A percentile compares a stretch with the other conserved stretches of the same genome.
These are phyloP conservation scores for Aegilops speltoides DNA, from an alignment of 176 grass and related monocot genomes.

Conservation along the genomic window DNA sequence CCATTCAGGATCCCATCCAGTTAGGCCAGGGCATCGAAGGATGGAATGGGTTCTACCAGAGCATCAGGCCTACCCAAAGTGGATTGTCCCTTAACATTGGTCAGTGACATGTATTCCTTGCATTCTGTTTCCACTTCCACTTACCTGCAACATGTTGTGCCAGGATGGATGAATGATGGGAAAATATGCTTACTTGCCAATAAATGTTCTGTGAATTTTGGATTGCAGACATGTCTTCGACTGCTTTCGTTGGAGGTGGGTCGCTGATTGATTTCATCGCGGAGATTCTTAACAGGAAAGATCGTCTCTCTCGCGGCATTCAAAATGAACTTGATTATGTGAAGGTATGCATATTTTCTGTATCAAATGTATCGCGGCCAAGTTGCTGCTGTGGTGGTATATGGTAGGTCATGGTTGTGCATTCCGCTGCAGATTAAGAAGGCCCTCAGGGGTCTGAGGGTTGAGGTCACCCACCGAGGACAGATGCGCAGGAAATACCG, in stretches of 20 bases:
- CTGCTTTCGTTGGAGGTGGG: slow-evolving; percentile 52
- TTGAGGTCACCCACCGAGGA: slow-evolving; percentile 60
- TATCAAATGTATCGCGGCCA: background rate
- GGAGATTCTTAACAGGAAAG: slow-evolving; percentile 26
- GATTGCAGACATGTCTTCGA: slow-evolving; percentile 54
- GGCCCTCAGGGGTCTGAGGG: slow-evolving; percentile 49
- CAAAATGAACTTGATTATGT: slow-evolving; percentile 18
- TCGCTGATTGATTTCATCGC: slow-evolving; percentile 40
- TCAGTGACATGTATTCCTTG: slow-evolving; percentile 11
- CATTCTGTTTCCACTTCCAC: background rate
- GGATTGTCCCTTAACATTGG: slow-evolving; percentile 69
- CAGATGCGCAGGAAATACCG: slow-evolving; percentile 30
- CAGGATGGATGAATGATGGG: background rate
- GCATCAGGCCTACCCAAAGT: slow-evolving; percentile 62
- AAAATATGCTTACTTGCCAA: background rate
- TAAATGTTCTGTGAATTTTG: background rate
- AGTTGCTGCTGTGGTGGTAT: background rate
- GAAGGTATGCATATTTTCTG: slow-evolving; percentile 33
- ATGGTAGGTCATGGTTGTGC: background rate
- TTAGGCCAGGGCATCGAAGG: slow-evolving; percentile 38
- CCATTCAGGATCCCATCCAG: background rate
- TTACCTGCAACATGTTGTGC: background rate
- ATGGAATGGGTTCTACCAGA: slow-evolving; percentile 85
- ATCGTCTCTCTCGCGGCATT: background rate
- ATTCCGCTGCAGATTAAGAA: slow-evolving; percentile 48